phyloP scores from a whole-genome alignment of 2,329 filamentous ascomycete genomes.

The Furcasterigmium furcatum region DNA sequence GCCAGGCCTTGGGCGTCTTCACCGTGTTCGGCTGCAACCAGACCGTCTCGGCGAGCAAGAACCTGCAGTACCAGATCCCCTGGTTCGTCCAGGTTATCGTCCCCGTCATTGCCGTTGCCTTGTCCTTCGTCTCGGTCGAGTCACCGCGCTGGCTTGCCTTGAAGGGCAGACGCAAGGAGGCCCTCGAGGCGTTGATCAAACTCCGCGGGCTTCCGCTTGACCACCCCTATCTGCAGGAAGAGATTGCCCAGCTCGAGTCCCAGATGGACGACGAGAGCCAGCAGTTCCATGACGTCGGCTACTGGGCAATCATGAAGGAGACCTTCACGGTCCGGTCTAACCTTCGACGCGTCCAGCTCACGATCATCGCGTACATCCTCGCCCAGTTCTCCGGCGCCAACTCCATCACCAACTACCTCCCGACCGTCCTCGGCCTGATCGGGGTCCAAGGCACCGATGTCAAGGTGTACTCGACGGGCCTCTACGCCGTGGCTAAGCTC shows the following conservation, averaged over 20 bases:
- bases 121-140: conserved; percentile 30
- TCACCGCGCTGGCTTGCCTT: conserved; percentile 32
- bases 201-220: conserved; percentile 21
- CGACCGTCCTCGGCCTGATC: conserved; percentile 35
- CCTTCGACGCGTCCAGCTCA: conserved; percentile 34
- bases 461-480: conserved; percentile 24
- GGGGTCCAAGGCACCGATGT: no score
- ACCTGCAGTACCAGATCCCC: conserved; percentile 26
- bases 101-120: conserved; percentile 2
- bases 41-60: conserved; percentile 18
- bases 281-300: conserved; percentile 9
- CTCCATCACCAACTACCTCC: conserved; percentile 38
- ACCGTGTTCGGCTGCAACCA: conserved; percentile 29
- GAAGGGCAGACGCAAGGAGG: conserved; percentile 23
- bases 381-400: conserved; percentile 41
- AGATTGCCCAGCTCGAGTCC: conserved; percentile 24
- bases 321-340: conserved; percentile 31
- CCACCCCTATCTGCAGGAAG: conserved; percentile 18
- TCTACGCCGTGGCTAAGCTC: conserved; percentile 41
- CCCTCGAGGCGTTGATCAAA: conserved; percentile 6
- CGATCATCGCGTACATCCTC: conserved; percentile 30
- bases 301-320: conserved; percentile 28
- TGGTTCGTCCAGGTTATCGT: conserved; percentile 17
- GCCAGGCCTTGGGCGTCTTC: neutral
- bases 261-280: no score